Conservation (phyloP, 306 rosid species). For the Begonia loranthoides region DNA sequence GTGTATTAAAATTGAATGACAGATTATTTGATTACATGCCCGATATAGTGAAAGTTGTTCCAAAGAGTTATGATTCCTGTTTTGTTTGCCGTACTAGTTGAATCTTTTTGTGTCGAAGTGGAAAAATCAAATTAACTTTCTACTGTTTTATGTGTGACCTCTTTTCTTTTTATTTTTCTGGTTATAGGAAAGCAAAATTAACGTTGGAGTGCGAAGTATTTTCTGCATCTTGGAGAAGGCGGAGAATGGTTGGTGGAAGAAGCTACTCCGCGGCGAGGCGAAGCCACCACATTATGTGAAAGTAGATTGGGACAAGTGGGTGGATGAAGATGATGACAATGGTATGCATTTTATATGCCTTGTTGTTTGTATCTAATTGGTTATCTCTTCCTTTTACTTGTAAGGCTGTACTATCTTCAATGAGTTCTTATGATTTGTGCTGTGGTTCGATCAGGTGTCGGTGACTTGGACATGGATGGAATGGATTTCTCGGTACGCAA, state of each 20-base stretch:
- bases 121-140: too few relatives aligned
- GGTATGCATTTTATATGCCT: constrained; percentile 14
- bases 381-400: neutral
- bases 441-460: constrained; percentile 21
- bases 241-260: constrained; percentile 81
- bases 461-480: constrained; percentile 69
- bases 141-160: too few relatives aligned
- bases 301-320: constrained; percentile 99
- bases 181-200: constrained; percentile 80
- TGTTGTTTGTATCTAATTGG: neutral
- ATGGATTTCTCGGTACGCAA: constrained; percentile 94
- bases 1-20: too few relatives aligned
- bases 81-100: too few relatives aligned
- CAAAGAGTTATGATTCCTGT: too few relatives aligned
- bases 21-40: too few relatives aligned
- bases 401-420: constrained; percentile 2
- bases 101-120: too few relatives aligned
- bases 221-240: constrained; percentile 74
- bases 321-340: constrained; percentile 76
- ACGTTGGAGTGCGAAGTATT: constrained; percentile 62
- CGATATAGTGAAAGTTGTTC: too few relatives aligned
- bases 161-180: neutral
- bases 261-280: constrained; percentile 56
- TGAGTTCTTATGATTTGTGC: neutral
- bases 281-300: constrained; percentile 77